These are phyloP conservation scores for Pythium brachiatum DNA, from an alignment of 352 stramenopile genomes.

Conservation along the genomic window DNA sequence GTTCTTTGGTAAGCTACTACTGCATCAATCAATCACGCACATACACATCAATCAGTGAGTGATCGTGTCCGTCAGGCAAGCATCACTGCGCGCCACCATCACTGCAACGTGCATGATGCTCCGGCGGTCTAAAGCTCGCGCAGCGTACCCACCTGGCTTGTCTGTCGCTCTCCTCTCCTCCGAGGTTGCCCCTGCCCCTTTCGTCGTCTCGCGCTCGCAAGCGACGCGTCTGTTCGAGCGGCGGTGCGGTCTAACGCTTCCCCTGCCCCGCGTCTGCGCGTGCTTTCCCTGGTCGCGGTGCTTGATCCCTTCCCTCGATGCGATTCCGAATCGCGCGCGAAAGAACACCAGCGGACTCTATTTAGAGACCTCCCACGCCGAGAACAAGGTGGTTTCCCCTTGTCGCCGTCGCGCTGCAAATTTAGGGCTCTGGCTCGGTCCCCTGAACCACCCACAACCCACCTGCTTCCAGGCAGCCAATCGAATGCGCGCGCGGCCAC, in stretches of 20 bases:
- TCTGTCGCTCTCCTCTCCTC: neutral
- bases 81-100: too few species aligned
- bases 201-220: conserved; percentile 1
- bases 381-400: neutral
- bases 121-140: neutral
- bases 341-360: conserved; percentile 4
- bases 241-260: neutral
- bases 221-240: conserved; percentile 3
- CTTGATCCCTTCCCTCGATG: conserved; percentile 4
- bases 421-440: too few species aligned
- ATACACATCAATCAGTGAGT: neutral
- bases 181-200: conserved; percentile 4
- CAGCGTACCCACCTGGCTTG: conserved; percentile 1
- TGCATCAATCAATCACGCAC: neutral
- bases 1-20: neutral
- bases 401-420: neutral
- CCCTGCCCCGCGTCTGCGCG: neutral
- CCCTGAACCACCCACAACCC: conserved; percentile 10
- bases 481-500: conserved; percentile 3
- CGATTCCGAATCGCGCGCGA: conserved; percentile 6
- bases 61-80: neutral
- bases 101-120: neutral
- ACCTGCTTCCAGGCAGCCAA: conserved; percentile 5
- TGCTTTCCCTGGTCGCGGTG: conserved; percentile 1
- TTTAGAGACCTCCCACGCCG: neutral